Conservation (phyloP, 345 rosid species). For the Moricandia moricandioides region DNA sequence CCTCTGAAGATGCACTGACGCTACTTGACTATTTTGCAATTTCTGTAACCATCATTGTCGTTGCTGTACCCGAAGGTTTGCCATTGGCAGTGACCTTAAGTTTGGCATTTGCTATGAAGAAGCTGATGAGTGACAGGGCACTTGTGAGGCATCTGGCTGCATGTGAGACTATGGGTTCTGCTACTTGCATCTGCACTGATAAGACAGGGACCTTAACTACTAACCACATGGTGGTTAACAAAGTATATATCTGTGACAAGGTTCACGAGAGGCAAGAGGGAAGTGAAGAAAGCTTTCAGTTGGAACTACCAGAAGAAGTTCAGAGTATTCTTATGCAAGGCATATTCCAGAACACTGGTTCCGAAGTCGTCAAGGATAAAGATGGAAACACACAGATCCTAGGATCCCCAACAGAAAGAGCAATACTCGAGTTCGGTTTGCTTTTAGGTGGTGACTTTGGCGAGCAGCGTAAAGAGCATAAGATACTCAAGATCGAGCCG, state of each 20-base stretch:
- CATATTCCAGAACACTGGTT: constrained; percentile 69
- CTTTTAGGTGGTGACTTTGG: constrained; percentile 56
- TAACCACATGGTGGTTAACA: constrained; percentile 58
- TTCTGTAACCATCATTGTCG: constrained; percentile 77
- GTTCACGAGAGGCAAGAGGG: constrained; percentile 28
- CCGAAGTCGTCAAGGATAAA: constrained; percentile 65
- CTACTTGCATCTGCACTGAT: constrained; percentile 69
- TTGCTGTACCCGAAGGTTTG: constrained; percentile 77
- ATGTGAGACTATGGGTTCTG: constrained; percentile 81
- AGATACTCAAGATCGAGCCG: constrained; percentile 65
- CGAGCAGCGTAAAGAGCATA: constrained; percentile 48
- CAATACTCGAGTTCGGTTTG: constrained; percentile 68
- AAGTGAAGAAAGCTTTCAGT: constrained; percentile 27
- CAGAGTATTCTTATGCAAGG: constrained; percentile 51
- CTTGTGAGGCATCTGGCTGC: constrained; percentile 75
- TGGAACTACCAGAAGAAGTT: constrained; percentile 42
- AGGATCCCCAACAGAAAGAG: constrained; percentile 74
- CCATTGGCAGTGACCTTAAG: constrained; percentile 79
- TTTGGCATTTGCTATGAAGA: constrained; percentile 80
- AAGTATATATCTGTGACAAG: constrained; percentile 54
- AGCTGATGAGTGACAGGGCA: constrained; percentile 69
- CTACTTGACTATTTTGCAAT: constrained; percentile 63
- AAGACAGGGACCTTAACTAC: constrained; percentile 77
- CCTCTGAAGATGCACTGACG: constrained; percentile 40
- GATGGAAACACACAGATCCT: constrained; percentile 55